Conservation (phyloP, 495 filamentous ascomycete species). For the Wilcoxina mikolae region DNA sequence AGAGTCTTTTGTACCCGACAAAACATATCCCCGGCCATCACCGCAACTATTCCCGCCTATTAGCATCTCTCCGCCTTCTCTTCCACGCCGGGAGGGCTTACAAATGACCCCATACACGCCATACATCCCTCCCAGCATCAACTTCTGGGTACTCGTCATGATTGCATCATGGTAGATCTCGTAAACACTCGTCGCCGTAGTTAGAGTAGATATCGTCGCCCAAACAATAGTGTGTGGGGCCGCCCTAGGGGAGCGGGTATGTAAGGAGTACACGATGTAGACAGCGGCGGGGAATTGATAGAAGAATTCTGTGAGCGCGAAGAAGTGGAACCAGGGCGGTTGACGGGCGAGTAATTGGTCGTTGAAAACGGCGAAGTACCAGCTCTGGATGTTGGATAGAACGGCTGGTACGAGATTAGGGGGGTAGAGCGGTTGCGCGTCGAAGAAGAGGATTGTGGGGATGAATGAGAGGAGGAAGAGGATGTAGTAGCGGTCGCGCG, state of each 20-base stretch:
- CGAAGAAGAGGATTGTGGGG: slow-evolving; percentile 20
- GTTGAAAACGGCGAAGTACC: slow-evolving; percentile 21
- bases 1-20: background rate
- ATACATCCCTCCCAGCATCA: slow-evolving; percentile 6
- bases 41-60: slow-evolving; percentile 1
- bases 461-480: slow-evolving; percentile 18
- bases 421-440: slow-evolving; percentile 20
- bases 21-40: slow-evolving; percentile 8
- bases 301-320: slow-evolving; percentile 12
- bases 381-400: slow-evolving; percentile 17
- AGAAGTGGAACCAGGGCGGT: slow-evolving; percentile 22
- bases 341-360: slow-evolving; percentile 19
- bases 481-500: slow-evolving; percentile 7
- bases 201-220: background rate
- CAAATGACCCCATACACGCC: slow-evolving; percentile 8
- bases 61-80: background rate
- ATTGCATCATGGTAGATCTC: background rate
- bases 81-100: background rate
- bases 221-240: background rate
- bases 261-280: slow-evolving; percentile 1
- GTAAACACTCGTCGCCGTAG: background rate
- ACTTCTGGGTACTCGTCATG: background rate
- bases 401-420: slow-evolving; percentile 12
- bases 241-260: background rate
- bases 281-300: slow-evolving; percentile 23